Conservation (phyloP, 768 basidiomycete species). For the Arthromyces matolae region DNA sequence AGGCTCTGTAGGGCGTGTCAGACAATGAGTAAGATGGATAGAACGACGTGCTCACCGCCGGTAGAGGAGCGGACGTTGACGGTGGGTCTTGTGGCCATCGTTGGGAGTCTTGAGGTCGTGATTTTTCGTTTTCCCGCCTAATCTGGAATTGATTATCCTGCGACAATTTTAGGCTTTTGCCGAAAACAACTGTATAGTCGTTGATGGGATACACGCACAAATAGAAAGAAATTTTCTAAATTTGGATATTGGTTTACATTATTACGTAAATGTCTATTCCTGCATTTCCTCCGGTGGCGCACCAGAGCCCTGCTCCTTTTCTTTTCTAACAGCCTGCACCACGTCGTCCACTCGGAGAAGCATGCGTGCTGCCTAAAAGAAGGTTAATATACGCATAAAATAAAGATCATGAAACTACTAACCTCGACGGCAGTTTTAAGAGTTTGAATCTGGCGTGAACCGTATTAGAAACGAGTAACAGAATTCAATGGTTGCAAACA, state of each 20-base stretch:
- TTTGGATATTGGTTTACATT: too few relatives aligned
- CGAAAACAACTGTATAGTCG: slow-evolving; percentile 35
- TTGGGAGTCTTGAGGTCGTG: slow-evolving; percentile 43
- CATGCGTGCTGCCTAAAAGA: slow-evolving; percentile 74
- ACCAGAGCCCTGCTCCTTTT: slow-evolving; percentile 51
- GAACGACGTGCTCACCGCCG: slow-evolving; percentile 53
- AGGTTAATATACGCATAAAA: not conserved
- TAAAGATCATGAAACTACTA: slow-evolving; percentile 6
- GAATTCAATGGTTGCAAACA: not conserved
- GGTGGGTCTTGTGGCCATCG: slow-evolving; percentile 92
- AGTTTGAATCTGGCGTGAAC: slow-evolving; percentile 79
- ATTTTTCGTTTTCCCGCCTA: slow-evolving; percentile 23
- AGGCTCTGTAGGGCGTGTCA: slow-evolving; percentile 50
- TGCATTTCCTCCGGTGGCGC: slow-evolving; percentile 57
- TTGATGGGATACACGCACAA: slow-evolving; percentile 7
- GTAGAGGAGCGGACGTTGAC: slow-evolving; percentile 76
- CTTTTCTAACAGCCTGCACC: slow-evolving; percentile 82
- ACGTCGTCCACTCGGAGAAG: slow-evolving; percentile 92
- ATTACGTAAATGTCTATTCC: too few relatives aligned
- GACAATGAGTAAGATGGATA: not conserved
- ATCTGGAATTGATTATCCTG: slow-evolving; percentile 15
- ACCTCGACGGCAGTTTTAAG: slow-evolving; percentile 97
- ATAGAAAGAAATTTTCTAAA: not conserved
- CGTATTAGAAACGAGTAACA: not conserved
- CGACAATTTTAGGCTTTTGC: slow-evolving; percentile 37